Evolutionary conservation across 2,329 filamentous ascomycete species (phyloP), one percentile per base, ranked within the genome.

Genomic region (Penicillium sp.): DNA sequence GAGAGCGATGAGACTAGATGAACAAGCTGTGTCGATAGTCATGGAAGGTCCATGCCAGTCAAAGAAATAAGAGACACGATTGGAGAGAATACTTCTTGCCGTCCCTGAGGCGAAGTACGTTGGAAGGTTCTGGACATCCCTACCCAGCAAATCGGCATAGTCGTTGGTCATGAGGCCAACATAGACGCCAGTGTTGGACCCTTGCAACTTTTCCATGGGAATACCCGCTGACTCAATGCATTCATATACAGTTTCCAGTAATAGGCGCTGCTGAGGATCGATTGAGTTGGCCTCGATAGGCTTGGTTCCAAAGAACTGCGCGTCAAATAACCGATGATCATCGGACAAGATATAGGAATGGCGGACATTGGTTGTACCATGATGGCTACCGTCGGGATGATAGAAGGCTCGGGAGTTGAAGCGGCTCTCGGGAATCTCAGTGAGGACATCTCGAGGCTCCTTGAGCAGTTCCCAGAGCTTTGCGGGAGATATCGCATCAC

Each of bases 11-110:
- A 83, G 63, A 51, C 74, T 78, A 0, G 79, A 79, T 0, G 80
- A 82, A 56, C 81, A 83, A 1, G 81, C 81, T 0, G 81, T 83
- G 40, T 83, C 80, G 17, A 83, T 74, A 0, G 79, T 81, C 68
- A 81, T 75, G 1, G 72, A 76, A 0, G 81, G 77, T 0, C 81
- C 72, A 19, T 69, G 65, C 68, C 69, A 71, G 37, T 74, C 70
- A n/a, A 73, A 75, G 55, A 73, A 79, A 66, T 79, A 78, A 0
- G 76, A 78, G 6, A 79, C 59, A 0, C 78, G 74, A 28, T 80
- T 80, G 1, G 79, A 74, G 3, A 80, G 62, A 12, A 81, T 79
- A 30, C 73, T 75, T 17, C 73, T 64, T 2, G 75, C 71, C 42
- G 70, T 77, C n/a, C 76, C 75, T 1, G 74, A 75, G n/a, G 70